Base-by-base conservation (phyloP, 2,329 filamentous ascomycete species). In the Pseudocercospora eumusae region DNA sequence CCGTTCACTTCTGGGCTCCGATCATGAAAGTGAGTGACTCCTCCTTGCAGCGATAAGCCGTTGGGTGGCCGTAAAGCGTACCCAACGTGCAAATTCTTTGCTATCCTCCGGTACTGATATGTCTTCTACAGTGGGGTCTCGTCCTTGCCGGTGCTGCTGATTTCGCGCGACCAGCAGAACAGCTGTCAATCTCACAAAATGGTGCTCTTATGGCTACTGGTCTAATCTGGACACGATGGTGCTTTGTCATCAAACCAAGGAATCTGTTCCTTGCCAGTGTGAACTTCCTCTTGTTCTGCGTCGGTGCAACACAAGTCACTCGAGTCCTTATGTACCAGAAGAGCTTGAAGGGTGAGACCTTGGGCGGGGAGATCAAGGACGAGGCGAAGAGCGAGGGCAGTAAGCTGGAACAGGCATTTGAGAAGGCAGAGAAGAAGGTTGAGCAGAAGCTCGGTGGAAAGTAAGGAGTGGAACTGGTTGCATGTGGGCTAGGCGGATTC, bases 1-100 rank as follows among this genome's bases (percentile, higher is more conserved):
- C 95, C 65, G 95, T 99, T 73, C 95, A 99, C 80, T 99, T 99
- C 82, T 99, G 95, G 93, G 93, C 93, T 49, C 93, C 93, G 62
- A 88, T 97, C 69, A 96, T 97, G 92, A 97, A 87, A 82, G 84
- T 87, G 80, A 69, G 73, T 31, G 42, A 61, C 45, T 45, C 44
- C 28, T 20, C 8, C 20, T 25, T 23, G n/a, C n/a, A 45, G 49
- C 50, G 50, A 57, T 59, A 59, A 64, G 54, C 57, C 49, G 61
- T 50, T 40, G 42, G 21, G 20, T 49, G 28, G 18, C 45, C 15
- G 15, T 6, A 40, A 18, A 40, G 36, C 36, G 36, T 40, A n/a
- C 15, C 15, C 15, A n/a, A 40, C 15, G 15, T 40, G 36, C 15
- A 40, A 40, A 7, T 8, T n/a, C 15, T 11, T 7, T 47, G 9